phyloP scores from a whole-genome alignment of 441 rosid species.

The Arabidopsis lyrata region DNA sequence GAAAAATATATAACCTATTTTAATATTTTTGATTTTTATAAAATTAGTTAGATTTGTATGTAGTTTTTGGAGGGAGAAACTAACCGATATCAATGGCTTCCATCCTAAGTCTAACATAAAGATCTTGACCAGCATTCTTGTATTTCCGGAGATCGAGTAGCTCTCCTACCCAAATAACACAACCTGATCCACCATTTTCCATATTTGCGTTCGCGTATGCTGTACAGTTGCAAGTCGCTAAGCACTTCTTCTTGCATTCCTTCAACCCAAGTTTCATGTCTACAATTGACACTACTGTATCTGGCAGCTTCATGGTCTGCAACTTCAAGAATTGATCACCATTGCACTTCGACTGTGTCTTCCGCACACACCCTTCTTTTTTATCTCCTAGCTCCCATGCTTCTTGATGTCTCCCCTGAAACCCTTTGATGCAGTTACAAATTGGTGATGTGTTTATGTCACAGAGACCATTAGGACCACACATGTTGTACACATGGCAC shows the following conservation, averaged over 20 bases:
- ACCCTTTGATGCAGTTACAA: not conserved
- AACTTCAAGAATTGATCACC: not conserved
- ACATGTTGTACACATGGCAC: not conserved
- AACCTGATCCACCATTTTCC: slow-evolving; percentile 59
- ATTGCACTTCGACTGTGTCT: not conserved
- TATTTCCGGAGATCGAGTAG: not conserved
- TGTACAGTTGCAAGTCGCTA: not conserved
- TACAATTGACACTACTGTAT: not conserved
- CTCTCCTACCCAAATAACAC: slow-evolving; percentile 64
- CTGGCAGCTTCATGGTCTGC: not conserved
- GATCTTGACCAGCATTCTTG: not conserved
- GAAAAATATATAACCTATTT: no score
- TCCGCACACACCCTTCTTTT: not conserved
- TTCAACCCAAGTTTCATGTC: not conserved
- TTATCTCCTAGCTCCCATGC: not conserved
- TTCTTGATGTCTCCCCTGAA: not conserved
- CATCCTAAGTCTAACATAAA: not conserved
- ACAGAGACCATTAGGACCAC: not conserved
- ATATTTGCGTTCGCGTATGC: not conserved
- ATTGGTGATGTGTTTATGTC: not conserved
- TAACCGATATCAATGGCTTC: not conserved
- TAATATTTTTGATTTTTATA: no score
- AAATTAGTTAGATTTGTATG: not conserved
- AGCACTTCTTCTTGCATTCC: slow-evolving; percentile 58
- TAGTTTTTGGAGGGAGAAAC: not conserved